These are phyloP conservation scores for Euphorbia celastroides DNA, from an alignment of 441 rosid species.

Conservation along the genomic window DNA sequence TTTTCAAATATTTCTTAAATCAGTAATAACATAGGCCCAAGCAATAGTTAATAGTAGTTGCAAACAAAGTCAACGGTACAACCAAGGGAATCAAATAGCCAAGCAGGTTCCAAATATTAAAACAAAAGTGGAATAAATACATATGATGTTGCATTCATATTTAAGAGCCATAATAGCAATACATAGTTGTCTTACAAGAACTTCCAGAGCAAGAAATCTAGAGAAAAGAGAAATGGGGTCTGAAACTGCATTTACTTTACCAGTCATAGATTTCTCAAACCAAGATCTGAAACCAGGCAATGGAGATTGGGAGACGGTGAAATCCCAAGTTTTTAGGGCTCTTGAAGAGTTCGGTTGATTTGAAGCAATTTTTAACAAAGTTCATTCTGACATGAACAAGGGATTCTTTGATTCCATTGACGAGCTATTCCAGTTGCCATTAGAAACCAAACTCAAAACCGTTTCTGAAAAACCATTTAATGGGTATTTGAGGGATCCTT, in stretches of 20 bases:
- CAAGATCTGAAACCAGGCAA: constrained; percentile 16
- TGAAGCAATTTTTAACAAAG: constrained; percentile 24
- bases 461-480: constrained; percentile 27
- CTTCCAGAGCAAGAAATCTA: too few relatives aligned
- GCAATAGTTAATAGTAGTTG: too few relatives aligned
- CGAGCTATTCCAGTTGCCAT: constrained; percentile 33
- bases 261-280: constrained; percentile 24
- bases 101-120: too few relatives aligned
- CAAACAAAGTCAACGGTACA: too few relatives aligned
- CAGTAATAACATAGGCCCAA: too few relatives aligned
- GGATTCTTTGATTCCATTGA: constrained; percentile 19
- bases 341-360: constrained; percentile 33
- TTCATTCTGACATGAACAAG: constrained; percentile 15
- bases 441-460: constrained; percentile 25
- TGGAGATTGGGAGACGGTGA: constrained; percentile 22
- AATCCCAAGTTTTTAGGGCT: constrained; percentile 25
- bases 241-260: constrained; percentile 20
- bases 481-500: constrained; percentile 33
- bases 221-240: constrained; percentile 14
- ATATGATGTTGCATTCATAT: too few relatives aligned
- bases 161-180: not conserved
- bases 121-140: too few relatives aligned
- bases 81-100: too few relatives aligned
- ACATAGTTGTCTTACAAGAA: not conserved
- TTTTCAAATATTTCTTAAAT: too few relatives aligned